Evolutionary conservation across 805 yeast species (phyloP).

Genomic region (Allodekkera sacchari): DNA sequence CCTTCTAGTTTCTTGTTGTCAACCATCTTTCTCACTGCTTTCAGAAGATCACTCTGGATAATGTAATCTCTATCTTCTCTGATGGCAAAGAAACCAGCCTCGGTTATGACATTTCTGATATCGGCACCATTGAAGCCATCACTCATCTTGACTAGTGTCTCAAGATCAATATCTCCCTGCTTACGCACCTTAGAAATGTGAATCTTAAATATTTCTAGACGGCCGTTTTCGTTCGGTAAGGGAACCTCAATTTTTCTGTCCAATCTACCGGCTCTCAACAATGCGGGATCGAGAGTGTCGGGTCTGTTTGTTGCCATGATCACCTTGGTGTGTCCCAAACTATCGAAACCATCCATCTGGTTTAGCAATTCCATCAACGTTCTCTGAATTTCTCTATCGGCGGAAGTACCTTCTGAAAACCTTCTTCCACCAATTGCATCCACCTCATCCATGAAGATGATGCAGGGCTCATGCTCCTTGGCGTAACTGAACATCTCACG

Average conservation of each 20-base stretch:
- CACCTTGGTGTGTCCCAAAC: constrained; percentile 91
- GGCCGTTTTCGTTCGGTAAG: constrained; percentile 91
- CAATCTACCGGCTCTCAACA: constrained; percentile 93
- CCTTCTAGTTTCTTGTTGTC: constrained; percentile 42
- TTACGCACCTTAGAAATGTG: constrained; percentile 80
- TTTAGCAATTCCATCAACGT: constrained; percentile 93
- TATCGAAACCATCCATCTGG: constrained; percentile 98
- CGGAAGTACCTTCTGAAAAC: constrained; percentile 95
- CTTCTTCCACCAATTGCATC: constrained; percentile 99
- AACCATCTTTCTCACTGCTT: constrained; percentile 95
- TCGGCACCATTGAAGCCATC: constrained; percentile 99
- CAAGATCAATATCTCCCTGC: constrained; percentile 94
- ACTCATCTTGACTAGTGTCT: constrained; percentile 95
- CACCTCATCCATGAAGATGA: constrained; percentile 96
- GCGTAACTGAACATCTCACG: constrained; percentile 99
- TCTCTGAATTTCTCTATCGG: constrained; percentile 97
- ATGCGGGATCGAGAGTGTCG: constrained; percentile 94
- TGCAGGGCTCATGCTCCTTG: constrained; percentile 95
- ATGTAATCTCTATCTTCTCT: constrained; percentile 96
- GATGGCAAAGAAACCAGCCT: constrained; percentile 96
- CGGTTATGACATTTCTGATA: constrained; percentile 94
- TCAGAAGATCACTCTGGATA: constrained; percentile 88
- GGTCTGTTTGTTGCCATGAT: constrained; percentile 99
- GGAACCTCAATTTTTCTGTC: constrained; percentile 95
- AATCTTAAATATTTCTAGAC: constrained; percentile 89